Conservation (phyloP, 257 asterid genomes). For the Solanum pinnatisectum region DNA sequence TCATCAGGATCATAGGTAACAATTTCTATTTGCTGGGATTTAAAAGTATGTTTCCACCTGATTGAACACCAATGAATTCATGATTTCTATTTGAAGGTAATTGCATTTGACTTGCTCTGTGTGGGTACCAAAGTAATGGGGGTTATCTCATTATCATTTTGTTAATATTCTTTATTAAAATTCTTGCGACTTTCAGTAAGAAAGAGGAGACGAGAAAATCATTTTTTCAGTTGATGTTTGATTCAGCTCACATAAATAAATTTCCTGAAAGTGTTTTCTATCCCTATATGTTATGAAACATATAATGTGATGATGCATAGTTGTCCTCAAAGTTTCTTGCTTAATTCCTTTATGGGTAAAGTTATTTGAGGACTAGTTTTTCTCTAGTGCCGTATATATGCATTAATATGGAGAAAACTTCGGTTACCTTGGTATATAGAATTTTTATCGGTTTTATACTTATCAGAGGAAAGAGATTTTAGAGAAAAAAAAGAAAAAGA, state of each 20-base stretch:
- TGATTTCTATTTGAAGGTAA: not conserved
- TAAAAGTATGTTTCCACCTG: not conserved
- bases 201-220: not conserved
- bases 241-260: not conserved
- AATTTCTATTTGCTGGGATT: not conserved
- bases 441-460: not conserved
- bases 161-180: not conserved
- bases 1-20: conserved; percentile 34
- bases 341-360: not conserved
- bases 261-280: not conserved
- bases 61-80: not conserved
- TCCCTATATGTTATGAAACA: not conserved
- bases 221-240: not conserved
- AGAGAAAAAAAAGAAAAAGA: not conserved
- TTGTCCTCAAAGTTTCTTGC: not conserved
- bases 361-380: not conserved
- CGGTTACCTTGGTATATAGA: not conserved
- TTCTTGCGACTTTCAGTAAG: not conserved
- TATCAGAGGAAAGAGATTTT: not conserved
- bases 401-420: not conserved
- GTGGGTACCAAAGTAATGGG: not conserved
- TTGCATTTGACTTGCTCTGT: not conserved
- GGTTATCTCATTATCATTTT: not conserved
- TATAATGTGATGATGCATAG: not conserved
- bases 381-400: not conserved